A percentile compares a stretch with the other conserved stretches of the same genome.
phyloP scores from a whole-genome alignment of 148 eudicot genomes.

The Rhododendron ovatum region DNA sequence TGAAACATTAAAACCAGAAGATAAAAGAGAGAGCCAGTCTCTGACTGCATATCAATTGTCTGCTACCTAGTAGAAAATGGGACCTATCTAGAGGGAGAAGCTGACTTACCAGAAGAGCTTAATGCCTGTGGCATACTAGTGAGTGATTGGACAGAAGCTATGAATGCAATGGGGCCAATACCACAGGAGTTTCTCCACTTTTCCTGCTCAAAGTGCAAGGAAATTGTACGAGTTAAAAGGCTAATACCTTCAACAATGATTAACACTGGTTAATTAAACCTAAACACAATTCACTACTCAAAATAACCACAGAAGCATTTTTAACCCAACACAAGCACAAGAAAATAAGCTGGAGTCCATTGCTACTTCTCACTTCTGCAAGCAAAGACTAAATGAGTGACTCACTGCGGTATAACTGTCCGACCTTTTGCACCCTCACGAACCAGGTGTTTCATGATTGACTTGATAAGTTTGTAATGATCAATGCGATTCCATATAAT shows the following conservation, averaged over 20 bases:
- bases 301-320: background rate
- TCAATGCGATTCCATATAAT: background rate
- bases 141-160: conserved; percentile 79
- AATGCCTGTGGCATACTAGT: conserved; percentile 69
- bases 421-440: background rate
- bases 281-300: background rate
- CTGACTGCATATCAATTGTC: background rate
- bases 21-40: background rate
- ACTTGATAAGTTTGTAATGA: background rate
- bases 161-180: conserved; percentile 83
- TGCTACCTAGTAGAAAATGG: background rate
- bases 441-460: background rate
- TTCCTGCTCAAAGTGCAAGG: conserved; percentile 35
- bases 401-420: background rate
- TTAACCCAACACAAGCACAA: background rate
- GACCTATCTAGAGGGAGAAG: background rate
- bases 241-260: background rate
- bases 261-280: background rate
- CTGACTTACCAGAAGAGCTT: conserved; percentile 71
- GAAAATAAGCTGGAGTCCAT: background rate
- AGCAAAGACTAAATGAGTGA: background rate
- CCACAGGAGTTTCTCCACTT: conserved; percentile 65
- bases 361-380: background rate
- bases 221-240: background rate
- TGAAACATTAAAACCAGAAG: background rate